phyloP scores from a whole-genome alignment of 192 early-diverging fungal genomes.

The Coemansia sp. region DNA sequence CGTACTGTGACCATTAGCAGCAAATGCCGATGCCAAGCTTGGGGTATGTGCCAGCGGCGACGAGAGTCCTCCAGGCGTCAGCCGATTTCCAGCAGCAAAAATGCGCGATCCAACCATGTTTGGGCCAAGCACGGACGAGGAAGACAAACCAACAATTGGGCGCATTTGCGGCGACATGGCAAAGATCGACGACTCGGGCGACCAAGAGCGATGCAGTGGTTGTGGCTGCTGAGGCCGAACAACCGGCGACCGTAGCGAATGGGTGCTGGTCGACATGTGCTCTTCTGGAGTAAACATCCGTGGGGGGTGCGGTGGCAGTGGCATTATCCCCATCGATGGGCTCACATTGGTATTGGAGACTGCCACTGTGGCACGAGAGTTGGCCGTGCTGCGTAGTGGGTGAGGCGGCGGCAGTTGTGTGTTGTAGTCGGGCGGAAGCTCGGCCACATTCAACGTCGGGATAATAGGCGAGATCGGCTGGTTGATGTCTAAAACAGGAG shows the following conservation, averaged over 20 bases:
- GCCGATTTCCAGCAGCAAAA: conserved; percentile 16
- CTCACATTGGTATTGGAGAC: conserved; percentile 27
- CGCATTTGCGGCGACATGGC: conserved; percentile 40
- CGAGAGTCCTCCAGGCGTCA: conserved; percentile 8
- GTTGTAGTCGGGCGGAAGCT: conserved; percentile 56
- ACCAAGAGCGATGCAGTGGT: conserved; percentile 28
- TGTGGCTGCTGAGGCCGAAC: conserved; percentile 19
- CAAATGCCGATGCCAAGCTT: conserved; percentile 7
- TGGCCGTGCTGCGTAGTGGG: conserved; percentile 36
- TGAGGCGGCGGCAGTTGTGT: conserved; percentile 57
- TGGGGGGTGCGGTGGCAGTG: conserved; percentile 17
- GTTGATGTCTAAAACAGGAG: conserved; percentile 4
- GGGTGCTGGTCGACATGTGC: conserved; percentile 12
- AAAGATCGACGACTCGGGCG: conserved; percentile 20
- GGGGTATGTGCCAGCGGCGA: conserved; percentile 16
- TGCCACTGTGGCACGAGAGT: conserved; percentile 31
- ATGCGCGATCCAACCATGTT: conserved; percentile 21
- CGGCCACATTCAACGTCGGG: conserved; percentile 8
- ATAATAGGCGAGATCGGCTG: conserved; percentile 7
- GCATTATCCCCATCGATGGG: conserved; percentile 21
- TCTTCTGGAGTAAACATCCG: conserved; percentile 52
- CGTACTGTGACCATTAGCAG: neutral
- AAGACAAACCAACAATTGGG: conserved; percentile 40
- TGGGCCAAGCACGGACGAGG: conserved; percentile 30
- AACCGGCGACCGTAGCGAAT: neutral